Conservation (phyloP, 1,284 basidiomycete genomes). For the Bondarzewia mesenterica region DNA sequence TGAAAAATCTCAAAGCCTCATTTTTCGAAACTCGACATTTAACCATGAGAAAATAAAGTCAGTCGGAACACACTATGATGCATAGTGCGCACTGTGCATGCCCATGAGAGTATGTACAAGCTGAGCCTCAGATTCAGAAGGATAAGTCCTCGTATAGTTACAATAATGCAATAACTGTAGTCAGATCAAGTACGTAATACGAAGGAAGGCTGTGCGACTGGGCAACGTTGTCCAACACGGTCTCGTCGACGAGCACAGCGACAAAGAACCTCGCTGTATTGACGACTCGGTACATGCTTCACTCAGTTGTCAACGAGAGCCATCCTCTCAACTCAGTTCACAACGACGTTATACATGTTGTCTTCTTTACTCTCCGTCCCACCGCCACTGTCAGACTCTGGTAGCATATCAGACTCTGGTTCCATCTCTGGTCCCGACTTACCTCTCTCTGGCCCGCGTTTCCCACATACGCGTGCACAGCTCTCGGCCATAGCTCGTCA, state of each 20-base stretch:
- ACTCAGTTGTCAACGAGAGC: constrained; percentile 14
- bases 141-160: too few species aligned
- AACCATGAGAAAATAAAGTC: too few species aligned
- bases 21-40: too few species aligned
- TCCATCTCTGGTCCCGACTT: constrained; percentile 9
- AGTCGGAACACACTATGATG: too few species aligned
- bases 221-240: not conserved
- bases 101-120: too few species aligned
- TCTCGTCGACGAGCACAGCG: not conserved
- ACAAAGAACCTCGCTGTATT: not conserved
- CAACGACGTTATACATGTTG: constrained; percentile 12
- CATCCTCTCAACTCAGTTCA: constrained; percentile 13
- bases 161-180: not conserved
- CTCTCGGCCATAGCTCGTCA: constrained; percentile 64
- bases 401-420: constrained; percentile 13
- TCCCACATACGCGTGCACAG: constrained; percentile 75
- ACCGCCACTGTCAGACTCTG: constrained; percentile 9
- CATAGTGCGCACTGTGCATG: too few species aligned
- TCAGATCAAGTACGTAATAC: not conserved
- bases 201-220: not conserved
- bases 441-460: constrained; percentile 31
- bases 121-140: too few species aligned
- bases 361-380: constrained; percentile 14
- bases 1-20: too few species aligned
- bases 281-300: constrained; percentile 11